These are phyloP conservation scores for Malus orientalis DNA, from an alignment of 306 rosid genomes.

Conservation along the genomic window DNA sequence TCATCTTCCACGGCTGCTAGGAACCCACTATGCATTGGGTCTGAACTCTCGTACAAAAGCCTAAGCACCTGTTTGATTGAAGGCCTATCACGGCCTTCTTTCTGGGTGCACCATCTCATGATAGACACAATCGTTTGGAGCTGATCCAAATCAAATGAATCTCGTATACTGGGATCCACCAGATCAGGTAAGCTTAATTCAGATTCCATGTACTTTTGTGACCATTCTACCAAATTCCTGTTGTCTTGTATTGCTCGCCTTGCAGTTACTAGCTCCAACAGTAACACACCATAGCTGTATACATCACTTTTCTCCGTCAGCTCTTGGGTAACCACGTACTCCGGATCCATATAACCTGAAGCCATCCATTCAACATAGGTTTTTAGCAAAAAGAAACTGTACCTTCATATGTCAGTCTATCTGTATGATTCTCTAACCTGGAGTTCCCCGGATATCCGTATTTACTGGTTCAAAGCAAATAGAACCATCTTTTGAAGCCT, in stretches of 20 bases:
- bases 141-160: conserved; percentile 70
- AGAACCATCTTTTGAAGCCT: conserved; percentile 83
- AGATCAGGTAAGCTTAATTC: conserved; percentile 62
- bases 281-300: conserved; percentile 84
- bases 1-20: conserved; percentile 54
- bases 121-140: conserved; percentile 66
- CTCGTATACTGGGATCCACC: conserved; percentile 66
- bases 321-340: conserved; percentile 87
- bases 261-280: conserved; percentile 78
- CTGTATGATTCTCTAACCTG: conserved; percentile 42
- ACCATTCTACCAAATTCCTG: conserved; percentile 87
- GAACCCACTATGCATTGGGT: conserved; percentile 74
- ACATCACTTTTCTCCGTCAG: conserved; percentile 91
- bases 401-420: neutral
- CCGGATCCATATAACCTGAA: conserved; percentile 99
- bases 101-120: conserved; percentile 88
- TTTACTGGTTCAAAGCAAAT: conserved; percentile 77
- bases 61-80: conserved; percentile 88
- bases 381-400: neutral
- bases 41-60: conserved; percentile 83
- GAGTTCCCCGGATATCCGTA: conserved; percentile 85
- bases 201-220: conserved; percentile 48
- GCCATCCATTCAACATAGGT: conserved; percentile 21
- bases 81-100: conserved; percentile 81
- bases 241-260: conserved; percentile 74